Evolutionary conservation across 176 grass and related monocot species (phyloP).

Genomic region (Ensete glaucum): DNA sequence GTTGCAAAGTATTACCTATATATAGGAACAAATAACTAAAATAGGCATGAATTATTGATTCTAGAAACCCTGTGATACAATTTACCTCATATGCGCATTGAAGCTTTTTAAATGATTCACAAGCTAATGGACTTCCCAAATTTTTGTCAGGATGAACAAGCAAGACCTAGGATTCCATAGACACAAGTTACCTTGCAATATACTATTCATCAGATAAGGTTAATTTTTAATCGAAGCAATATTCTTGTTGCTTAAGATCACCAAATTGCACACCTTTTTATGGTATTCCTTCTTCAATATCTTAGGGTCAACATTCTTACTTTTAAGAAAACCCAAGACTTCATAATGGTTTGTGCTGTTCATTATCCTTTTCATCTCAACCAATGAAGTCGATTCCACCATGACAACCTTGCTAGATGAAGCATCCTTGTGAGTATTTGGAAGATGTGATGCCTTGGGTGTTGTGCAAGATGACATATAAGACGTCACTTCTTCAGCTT

Average conservation of each 20-base stretch:
- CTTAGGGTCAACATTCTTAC: constrained; percentile 43
- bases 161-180: constrained; percentile 52
- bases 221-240: not conserved
- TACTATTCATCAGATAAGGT: not conserved
- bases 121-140: constrained; percentile 45
- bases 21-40: not conserved
- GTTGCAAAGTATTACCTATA: not conserved
- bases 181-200: constrained; percentile 14
- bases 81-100: constrained; percentile 95
- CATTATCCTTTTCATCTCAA: constrained; percentile 95
- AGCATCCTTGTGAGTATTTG: constrained; percentile 65
- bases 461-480: constrained; percentile 55
- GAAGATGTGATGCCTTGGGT: constrained; percentile 42
- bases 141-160: constrained; percentile 99
- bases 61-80: constrained; percentile 8
- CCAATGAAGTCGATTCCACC: constrained; percentile 53
- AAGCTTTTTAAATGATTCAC: constrained; percentile 97
- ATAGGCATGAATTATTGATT: not conserved
- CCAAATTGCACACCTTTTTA: constrained; percentile 47
- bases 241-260: not conserved
- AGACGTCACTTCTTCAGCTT: constrained; percentile 48
- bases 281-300: constrained; percentile 65
- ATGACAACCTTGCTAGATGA: constrained; percentile 63
- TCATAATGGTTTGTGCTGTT: constrained; percentile 77
- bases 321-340: constrained; percentile 55